A percentile compares a stretch with the other conserved stretches of the same genome.
phyloP scores from a whole-genome alignment of 805 yeast species.

The Candida fluviatilis region DNA sequence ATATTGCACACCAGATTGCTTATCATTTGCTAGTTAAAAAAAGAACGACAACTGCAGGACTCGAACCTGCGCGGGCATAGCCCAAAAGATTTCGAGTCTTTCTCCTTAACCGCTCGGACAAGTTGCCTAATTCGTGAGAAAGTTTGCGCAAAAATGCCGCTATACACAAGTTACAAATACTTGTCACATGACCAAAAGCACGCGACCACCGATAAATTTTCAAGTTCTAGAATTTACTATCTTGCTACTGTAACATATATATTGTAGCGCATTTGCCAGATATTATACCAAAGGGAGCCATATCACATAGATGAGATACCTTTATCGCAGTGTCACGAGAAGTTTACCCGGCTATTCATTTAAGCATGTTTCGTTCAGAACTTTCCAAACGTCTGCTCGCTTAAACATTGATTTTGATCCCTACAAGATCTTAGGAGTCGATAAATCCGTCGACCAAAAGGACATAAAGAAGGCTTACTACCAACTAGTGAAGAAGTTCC shows the following conservation, averaged over 20 bases:
- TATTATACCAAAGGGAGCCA: no score
- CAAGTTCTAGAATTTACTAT: background rate
- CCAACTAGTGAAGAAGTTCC: slow-evolving; percentile 87
- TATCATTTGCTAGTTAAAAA: no score
- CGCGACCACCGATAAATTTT: no score
- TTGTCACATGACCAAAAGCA: no score
- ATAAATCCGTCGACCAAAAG: slow-evolving; percentile 62
- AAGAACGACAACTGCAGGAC: slow-evolving; percentile 55
- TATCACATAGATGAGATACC: slow-evolving; percentile 2
- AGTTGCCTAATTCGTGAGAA: slow-evolving; percentile 19
- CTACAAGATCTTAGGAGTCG: slow-evolving; percentile 77
- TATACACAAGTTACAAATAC: background rate
- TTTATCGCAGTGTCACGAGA: background rate
- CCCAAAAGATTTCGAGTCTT: slow-evolving; percentile 45
- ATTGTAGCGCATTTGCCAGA: no score
- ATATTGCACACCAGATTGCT: no score
- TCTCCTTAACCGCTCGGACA: slow-evolving; percentile 41
- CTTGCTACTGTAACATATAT: no score
- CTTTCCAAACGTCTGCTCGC: slow-evolving; percentile 42
- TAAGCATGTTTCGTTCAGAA: slow-evolving; percentile 5
- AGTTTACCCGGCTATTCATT: background rate
- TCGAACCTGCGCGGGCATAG: slow-evolving; percentile 65
- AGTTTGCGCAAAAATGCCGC: background rate
- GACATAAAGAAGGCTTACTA: slow-evolving; percentile 94
- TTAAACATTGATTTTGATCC: slow-evolving; percentile 60